These are phyloP conservation scores for Cyclotella atomus DNA, from an alignment of 108 stramenopile genomes.

Conservation along the genomic window DNA sequence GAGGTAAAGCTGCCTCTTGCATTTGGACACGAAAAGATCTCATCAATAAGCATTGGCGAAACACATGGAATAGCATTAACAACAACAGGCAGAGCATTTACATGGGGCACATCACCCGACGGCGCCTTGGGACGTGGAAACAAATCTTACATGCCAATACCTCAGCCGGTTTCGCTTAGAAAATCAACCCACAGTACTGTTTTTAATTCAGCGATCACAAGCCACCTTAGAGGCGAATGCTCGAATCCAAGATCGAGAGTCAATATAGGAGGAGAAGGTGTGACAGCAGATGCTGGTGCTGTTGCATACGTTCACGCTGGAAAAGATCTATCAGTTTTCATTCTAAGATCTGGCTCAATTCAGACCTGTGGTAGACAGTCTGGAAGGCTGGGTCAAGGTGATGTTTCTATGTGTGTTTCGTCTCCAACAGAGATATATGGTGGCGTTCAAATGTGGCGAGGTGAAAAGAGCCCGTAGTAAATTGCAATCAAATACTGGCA, in stretches of 20 bases:
- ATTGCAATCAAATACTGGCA: too few relatives aligned
- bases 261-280: not conserved
- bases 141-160: not conserved
- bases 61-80: conserved; percentile 63
- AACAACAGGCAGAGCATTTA: conserved; percentile 50
- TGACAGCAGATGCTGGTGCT: not conserved
- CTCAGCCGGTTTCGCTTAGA: conserved; percentile 11
- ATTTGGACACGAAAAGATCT: conserved; percentile 25
- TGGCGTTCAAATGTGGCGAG: conserved; percentile 64
- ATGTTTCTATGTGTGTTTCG: conserved; percentile 40
- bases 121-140: conserved; percentile 10
- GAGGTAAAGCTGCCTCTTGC: conserved; percentile 54
- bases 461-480: too few relatives aligned
- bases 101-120: conserved; percentile 62
- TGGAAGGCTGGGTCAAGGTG: conserved; percentile 71
- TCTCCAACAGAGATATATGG: conserved; percentile 62
- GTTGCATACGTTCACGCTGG: conserved; percentile 65
- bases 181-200: not conserved
- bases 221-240: conserved; percentile 15
- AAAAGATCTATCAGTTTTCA: conserved; percentile 60
- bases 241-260: conserved; percentile 4
- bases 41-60: conserved; percentile 62
- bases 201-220: conserved; percentile 46
- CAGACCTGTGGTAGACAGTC: conserved; percentile 65
- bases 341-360: conserved; percentile 59